Base-by-base conservation (phyloP, 345 rosid genomes). In the Mallotus nudiflorus region DNA sequence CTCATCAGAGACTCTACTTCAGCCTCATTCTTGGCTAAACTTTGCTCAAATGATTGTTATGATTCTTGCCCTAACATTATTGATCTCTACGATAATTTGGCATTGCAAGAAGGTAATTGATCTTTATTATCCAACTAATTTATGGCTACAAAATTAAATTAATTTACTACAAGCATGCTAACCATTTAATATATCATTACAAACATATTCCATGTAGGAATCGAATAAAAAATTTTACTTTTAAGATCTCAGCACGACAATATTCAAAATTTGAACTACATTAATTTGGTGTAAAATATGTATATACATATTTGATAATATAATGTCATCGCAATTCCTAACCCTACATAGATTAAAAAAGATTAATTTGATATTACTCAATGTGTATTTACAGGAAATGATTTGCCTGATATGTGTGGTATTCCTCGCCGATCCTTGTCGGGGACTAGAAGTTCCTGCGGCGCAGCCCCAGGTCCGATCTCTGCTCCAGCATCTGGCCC, bases 11-110 rank as follows among this genome's bases (percentile, higher is more conserved):
- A 59, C 74, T 24, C 80, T 78, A 10, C 67, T 78, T 25, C 69
- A 69, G 4, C 77, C 80, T 65, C 66, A 14, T 78, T 81, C 40
- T 35, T 66, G 39, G 35, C 79, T n/a, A 54, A 81, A 69, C 80
- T 78, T 33, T 81, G 82, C 75, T 78, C 84, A 7, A 14, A 44
- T 16, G 46, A 56, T 5, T 74, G 80, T 64, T 75, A 58, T 25
- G 59, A 71, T 3, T 29, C 42, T 44, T 78, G 82, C 73, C 77
- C 77, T 51, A 71, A 78, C 65, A 71, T 81, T 51, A 62, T 81
- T 44, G 75, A 78, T 46, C 82, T 78, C 66, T 81, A 78, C 77
- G 53, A 39, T 69, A 78, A 75, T 42, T 28, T 78, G 73, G 82
- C 84, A 27, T 39, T 75, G 1, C 80, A 69, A 49, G 84, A 81